These are phyloP conservation scores for Hypoxylon fuscum DNA, from an alignment of 495 filamentous ascomycete genomes.

Conservation along the genomic window DNA sequence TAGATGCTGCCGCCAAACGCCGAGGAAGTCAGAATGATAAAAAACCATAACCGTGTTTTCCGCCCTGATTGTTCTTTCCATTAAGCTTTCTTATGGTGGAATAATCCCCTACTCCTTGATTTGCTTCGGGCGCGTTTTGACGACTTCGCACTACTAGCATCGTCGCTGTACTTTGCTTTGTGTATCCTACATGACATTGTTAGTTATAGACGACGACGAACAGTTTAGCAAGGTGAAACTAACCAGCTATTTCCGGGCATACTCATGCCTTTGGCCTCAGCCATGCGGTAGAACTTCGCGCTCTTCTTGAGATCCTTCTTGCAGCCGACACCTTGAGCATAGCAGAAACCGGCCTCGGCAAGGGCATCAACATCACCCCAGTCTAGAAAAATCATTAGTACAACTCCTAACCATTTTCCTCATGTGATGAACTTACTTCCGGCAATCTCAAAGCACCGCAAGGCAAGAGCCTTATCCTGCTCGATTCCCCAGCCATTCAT, in stretches of 20 bases:
- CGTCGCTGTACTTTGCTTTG: constrained; percentile 87
- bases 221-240: constrained; percentile 47
- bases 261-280: constrained; percentile 90
- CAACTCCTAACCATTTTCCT: neutral
- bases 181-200: constrained; percentile 74
- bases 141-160: constrained; percentile 47
- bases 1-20: constrained; percentile 30
- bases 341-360: constrained; percentile 87
- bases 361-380: constrained; percentile 98
- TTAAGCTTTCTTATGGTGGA: constrained; percentile 45
- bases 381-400: constrained; percentile 51
- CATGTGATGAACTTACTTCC: constrained; percentile 65
- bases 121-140: constrained; percentile 54
- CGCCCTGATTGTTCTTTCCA: neutral
- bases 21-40: constrained; percentile 16
- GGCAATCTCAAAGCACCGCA: constrained; percentile 96
- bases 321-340: constrained; percentile 83
- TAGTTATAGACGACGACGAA: constrained; percentile 3
- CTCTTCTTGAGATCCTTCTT: constrained; percentile 97
- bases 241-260: constrained; percentile 99
- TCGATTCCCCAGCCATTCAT: constrained; percentile 98
- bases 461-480: constrained; percentile 85
- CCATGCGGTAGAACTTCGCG: constrained; percentile 87
- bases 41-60: constrained; percentile 10
- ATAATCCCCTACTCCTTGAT: constrained; percentile 57